A percentile compares a stretch with the other conserved stretches of the same genome.
Conservation (phyloP, 345 rosid species). For the Populus tremula region DNA sequence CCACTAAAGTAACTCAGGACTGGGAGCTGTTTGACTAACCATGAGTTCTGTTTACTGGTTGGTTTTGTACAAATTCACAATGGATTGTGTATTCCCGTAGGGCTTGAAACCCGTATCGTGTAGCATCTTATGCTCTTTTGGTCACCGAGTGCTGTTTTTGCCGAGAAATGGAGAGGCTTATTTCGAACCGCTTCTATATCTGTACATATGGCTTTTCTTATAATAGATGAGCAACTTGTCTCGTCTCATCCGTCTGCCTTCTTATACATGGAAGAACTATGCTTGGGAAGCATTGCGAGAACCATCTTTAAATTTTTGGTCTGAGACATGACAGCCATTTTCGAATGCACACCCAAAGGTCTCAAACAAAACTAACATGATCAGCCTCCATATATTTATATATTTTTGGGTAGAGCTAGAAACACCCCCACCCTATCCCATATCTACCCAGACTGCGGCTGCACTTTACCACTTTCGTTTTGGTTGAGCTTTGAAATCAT, state of each 20-base stretch:
- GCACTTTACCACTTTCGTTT: not conserved
- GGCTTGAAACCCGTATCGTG: not conserved
- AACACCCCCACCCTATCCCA: not conserved
- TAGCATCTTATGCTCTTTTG: not conserved
- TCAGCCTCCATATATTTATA: not conserved
- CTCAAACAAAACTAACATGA: not conserved
- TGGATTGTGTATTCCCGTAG: not conserved
- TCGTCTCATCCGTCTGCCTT: not conserved
- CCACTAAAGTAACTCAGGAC: slow-evolving; percentile 38
- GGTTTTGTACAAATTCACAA: not conserved
- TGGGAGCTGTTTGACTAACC: slow-evolving; percentile 46
- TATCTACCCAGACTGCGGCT: too few relatives aligned
- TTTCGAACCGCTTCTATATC: not conserved
- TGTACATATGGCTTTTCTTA: not conserved
- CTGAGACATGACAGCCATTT: not conserved
- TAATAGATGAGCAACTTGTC: not conserved
- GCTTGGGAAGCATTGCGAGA: not conserved
- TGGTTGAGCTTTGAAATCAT: not conserved
- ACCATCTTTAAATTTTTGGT: not conserved
- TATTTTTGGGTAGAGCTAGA: not conserved
- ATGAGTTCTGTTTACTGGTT: not conserved
- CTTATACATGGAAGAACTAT: not conserved
- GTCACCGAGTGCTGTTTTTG: slow-evolving; percentile 2
- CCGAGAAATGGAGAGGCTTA: not conserved
- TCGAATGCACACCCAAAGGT: not conserved